Percentiles rank a stretch among this genome's conserved stretches.
phyloP scores from a whole-genome alignment of 2,329 filamentous ascomycete species.

The Trichoderma hamatum region DNA sequence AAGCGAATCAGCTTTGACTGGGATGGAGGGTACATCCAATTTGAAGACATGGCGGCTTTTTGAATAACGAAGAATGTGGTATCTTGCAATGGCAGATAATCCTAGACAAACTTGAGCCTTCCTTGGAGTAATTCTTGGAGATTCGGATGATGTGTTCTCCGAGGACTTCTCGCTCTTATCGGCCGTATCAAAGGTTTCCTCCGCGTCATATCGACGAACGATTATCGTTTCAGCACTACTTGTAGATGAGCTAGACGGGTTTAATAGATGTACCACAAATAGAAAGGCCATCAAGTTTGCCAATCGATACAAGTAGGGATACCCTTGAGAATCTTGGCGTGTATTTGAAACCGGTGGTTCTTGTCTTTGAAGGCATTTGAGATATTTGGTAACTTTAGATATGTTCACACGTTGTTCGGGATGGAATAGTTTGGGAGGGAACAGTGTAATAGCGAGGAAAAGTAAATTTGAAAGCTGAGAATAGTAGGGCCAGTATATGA shows the following conservation, averaged over 20 bases:
- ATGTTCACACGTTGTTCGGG: no score
- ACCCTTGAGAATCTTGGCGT: no score
- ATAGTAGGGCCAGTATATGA: neutral
- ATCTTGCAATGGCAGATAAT: conserved; percentile 50
- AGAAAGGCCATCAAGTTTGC: conserved; percentile 37
- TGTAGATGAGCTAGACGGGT: conserved; percentile 41
- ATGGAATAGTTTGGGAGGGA: no score
- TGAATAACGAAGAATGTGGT: conserved; percentile 33
- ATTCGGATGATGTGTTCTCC: conserved; percentile 35
- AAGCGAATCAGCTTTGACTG: conserved; percentile 48
- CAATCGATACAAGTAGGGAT: conserved; percentile 41
- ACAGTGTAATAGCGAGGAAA: neutral
- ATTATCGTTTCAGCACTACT: conserved; percentile 41
- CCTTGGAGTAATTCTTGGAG: conserved; percentile 34
- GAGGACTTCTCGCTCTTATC: conserved; percentile 14
- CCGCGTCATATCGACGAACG: conserved; percentile 33
- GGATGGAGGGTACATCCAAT: conserved; percentile 45
- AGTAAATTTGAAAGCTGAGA: neutral
- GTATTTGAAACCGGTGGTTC: no score
- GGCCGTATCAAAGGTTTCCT: conserved; percentile 33
- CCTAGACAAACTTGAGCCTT: conserved; percentile 36
- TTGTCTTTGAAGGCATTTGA: no score
- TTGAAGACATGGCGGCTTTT: conserved; percentile 36
- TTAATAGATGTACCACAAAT: conserved; percentile 34
- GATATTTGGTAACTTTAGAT: no score